Percentiles rank a stretch among this genome's conserved stretches.
These are phyloP conservation scores for Daldinia grandis DNA, from an alignment of 495 filamentous ascomycete genomes.

Conservation along the genomic window DNA sequence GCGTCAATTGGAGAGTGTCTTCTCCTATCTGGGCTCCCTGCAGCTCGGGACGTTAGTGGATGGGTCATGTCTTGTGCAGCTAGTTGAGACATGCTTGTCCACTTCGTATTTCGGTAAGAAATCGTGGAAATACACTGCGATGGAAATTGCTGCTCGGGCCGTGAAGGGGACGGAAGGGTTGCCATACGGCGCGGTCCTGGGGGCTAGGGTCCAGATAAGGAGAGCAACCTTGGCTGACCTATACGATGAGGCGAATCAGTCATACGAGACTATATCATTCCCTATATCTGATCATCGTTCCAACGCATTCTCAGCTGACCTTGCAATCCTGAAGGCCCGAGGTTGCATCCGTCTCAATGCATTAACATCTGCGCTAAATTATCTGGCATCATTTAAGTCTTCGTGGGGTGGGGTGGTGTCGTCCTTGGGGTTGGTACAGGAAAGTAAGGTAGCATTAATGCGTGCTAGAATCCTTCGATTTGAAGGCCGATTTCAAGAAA, in stretches of 20 bases:
- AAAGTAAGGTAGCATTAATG: conserved; percentile 5
- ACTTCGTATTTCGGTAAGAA: conserved; percentile 15
- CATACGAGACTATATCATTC: neutral
- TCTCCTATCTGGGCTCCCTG: neutral
- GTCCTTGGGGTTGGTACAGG: conserved; percentile 5
- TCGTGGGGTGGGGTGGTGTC: conserved; percentile 7
- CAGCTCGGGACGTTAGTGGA: conserved; percentile 3
- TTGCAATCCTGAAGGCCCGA: conserved; percentile 8
- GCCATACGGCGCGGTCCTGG: neutral
- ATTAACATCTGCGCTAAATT: neutral
- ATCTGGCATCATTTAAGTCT: conserved; percentile 1
- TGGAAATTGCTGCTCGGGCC: neutral
- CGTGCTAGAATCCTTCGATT: conserved; percentile 12
- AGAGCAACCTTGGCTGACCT: conserved; percentile 1
- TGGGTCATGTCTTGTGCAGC: conserved; percentile 10
- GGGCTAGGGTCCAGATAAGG: neutral
- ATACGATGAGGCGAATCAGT: neutral
- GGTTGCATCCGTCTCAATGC: conserved; percentile 9
- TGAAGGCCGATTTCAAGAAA: conserved; percentile 11
- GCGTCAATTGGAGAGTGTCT: neutral
- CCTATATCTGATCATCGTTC: conserved; percentile 9
- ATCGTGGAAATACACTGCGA: conserved; percentile 10
- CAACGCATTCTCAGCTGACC: conserved; percentile 10
- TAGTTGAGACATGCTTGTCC: conserved; percentile 17
- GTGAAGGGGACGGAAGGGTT: neutral